phyloP scores from a whole-genome alignment of 371 early-diverging fungal species.

The Mucor lusitanicus region DNA sequence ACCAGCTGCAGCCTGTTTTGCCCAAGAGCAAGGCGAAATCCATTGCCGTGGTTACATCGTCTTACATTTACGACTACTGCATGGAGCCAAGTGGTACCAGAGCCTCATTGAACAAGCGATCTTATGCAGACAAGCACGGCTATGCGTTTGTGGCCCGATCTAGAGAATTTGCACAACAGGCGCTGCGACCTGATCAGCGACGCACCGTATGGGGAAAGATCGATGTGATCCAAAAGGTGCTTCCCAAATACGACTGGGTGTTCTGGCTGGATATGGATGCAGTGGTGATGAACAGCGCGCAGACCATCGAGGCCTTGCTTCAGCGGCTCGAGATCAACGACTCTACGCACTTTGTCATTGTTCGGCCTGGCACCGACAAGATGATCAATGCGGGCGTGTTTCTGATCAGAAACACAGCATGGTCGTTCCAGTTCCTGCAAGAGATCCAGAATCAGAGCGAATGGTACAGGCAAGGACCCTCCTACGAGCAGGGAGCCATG shows the following conservation, averaged over 20 bases:
- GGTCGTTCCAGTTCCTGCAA: constrained; percentile 46
- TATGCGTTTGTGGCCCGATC: constrained; percentile 59
- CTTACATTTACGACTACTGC: constrained; percentile 60
- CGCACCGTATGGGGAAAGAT: constrained; percentile 64
- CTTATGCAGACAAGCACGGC: constrained; percentile 51
- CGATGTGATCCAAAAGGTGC: constrained; percentile 53
- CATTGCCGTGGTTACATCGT: constrained; percentile 57
- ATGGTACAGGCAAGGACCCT: constrained; percentile 38
- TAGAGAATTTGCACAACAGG: constrained; percentile 57
- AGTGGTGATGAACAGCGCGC: constrained; percentile 46
- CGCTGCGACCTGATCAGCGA: constrained; percentile 38
- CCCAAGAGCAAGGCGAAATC: constrained; percentile 3
- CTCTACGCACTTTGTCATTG: constrained; percentile 45
- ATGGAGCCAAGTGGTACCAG: constrained; percentile 62
- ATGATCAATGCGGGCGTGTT: constrained; percentile 66
- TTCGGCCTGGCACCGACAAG: constrained; percentile 44
- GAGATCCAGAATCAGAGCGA: constrained; percentile 39
- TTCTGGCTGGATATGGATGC: constrained; percentile 72
- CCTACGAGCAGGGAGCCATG: constrained; percentile 58
- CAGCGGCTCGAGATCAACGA: constrained; percentile 11
- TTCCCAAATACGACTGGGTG: constrained; percentile 62
- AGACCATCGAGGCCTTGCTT: constrained; percentile 38
- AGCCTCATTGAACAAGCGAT: constrained; percentile 53
- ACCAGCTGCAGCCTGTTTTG: constrained; percentile 4
- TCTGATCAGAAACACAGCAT: constrained; percentile 52